A percentile compares a stretch with the other conserved stretches of the same genome.
Evolutionary conservation across 2,329 filamentous ascomycete species (phyloP).

Genomic region (Paramyrothecium roridum): DNA sequence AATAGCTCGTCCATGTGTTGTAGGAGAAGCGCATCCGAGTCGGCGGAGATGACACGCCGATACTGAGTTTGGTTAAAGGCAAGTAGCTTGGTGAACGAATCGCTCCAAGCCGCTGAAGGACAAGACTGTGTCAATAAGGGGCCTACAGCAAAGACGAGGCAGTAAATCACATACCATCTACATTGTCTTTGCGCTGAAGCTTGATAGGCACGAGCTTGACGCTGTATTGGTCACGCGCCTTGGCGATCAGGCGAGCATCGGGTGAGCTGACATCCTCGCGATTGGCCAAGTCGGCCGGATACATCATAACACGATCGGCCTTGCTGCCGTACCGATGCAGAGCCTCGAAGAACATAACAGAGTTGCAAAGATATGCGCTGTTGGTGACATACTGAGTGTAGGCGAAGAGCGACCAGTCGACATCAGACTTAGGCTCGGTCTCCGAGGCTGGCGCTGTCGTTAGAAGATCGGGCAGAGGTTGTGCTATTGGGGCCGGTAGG

Average conservation of each 20-base stretch:
- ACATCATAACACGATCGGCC: constrained; percentile 43
- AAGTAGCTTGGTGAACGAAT: constrained; percentile 64
- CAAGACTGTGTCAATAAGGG: neutral
- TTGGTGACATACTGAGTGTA: constrained; percentile 49
- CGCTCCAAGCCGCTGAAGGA: constrained; percentile 50
- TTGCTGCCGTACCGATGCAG: constrained; percentile 37
- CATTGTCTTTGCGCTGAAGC: constrained; percentile 30
- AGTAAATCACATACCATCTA: constrained; percentile 27
- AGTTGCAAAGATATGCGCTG: constrained; percentile 45
- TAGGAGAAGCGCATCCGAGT: constrained; percentile 61
- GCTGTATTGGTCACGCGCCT: constrained; percentile 40
- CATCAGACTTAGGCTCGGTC: neutral
- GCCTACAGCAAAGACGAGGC: neutral
- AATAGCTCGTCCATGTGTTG: constrained; percentile 67
- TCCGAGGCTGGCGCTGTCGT: no score
- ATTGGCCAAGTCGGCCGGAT: constrained; percentile 35
- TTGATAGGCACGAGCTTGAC: constrained; percentile 40
- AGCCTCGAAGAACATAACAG: constrained; percentile 47
- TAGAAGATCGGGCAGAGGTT: no score
- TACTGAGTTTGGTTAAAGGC: constrained; percentile 66
- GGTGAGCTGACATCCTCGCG: constrained; percentile 17
- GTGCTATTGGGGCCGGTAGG: no score
- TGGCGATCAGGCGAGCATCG: constrained; percentile 32
- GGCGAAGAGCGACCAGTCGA: constrained; percentile 28
- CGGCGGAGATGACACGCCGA: constrained; percentile 40